Percentiles rank a stretch among this genome's conserved stretches.
Evolutionary conservation across 2,329 filamentous ascomycete species (phyloP).

Genomic region (Rhinocladiella similis): DNA sequence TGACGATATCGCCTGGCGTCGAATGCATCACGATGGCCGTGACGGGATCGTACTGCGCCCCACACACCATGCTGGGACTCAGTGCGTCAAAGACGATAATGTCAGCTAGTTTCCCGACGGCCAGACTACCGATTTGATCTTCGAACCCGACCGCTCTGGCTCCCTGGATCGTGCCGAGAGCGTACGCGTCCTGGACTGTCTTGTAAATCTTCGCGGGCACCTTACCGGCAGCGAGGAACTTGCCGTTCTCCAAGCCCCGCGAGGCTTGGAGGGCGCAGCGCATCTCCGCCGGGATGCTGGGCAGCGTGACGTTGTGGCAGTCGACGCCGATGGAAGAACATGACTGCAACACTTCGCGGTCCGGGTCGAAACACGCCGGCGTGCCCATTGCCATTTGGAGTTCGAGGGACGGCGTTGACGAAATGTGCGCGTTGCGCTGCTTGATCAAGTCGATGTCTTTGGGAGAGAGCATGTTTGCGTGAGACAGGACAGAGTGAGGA

Average conservation of each 20-base stretch:
- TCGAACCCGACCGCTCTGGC: conserved; percentile 46
- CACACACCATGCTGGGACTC: conserved; percentile 44
- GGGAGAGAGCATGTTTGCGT: conserved; percentile 32
- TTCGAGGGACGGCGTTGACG: conserved; percentile 51
- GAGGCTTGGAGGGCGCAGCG: conserved; percentile 31
- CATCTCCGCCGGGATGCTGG: conserved; percentile 32
- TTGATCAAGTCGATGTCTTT: conserved; percentile 30
- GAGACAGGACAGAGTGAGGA: conserved; percentile 44
- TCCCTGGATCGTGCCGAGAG: conserved; percentile 49
- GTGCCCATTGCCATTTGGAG: conserved; percentile 48
- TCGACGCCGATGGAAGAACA: conserved; percentile 30
- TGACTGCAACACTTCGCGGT: conserved; percentile 17
- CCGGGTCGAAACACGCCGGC: conserved; percentile 37
- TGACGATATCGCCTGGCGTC: conserved; percentile 42
- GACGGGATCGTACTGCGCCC: conserved; percentile 42
- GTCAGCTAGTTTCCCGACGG: conserved; percentile 49
- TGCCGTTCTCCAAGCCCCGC: conserved; percentile 32
- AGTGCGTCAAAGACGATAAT: conserved; percentile 48
- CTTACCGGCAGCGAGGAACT: conserved; percentile 30
- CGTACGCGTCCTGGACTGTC: conserved; percentile 47
- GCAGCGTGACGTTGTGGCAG: conserved; percentile 33
- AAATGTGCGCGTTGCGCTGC: conserved; percentile 33
- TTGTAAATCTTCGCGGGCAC: conserved; percentile 32
- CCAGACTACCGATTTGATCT: conserved; percentile 45
- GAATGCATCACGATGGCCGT: conserved; percentile 46